A percentile compares a stretch with the other conserved stretches of the same genome.
Evolutionary conservation across 768 basidiomycete species (phyloP).

Genomic region (Russula foetens): DNA sequence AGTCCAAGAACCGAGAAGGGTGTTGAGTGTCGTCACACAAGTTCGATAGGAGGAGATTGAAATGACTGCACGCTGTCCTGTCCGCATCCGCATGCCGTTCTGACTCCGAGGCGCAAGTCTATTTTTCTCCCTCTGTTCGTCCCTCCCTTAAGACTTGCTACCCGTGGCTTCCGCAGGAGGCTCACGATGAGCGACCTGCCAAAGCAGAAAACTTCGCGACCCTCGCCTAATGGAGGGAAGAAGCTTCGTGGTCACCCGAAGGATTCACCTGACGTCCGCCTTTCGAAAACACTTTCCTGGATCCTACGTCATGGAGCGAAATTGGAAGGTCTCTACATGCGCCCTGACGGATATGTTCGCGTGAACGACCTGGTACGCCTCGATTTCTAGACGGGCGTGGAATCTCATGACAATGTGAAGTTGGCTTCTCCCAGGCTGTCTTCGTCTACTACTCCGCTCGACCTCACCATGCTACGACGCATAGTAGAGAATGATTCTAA

Average conservation of each 20-base stretch:
- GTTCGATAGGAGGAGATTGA: neutral
- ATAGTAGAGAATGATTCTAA: constrained; percentile 66
- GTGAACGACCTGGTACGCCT: constrained; percentile 76
- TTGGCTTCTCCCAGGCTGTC: constrained; percentile 57
- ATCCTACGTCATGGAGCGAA: constrained; percentile 86
- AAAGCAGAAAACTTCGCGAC: constrained; percentile 6
- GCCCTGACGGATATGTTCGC: constrained; percentile 78
- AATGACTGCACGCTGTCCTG: no score
- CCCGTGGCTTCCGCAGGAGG: neutral
- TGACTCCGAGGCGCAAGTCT: neutral
- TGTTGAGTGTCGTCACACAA: neutral
- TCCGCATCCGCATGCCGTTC: neutral
- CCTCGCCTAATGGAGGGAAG: constrained; percentile 28
- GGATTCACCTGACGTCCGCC: constrained; percentile 58
- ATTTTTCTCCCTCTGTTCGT: neutral
- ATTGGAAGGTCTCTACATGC: constrained; percentile 64
- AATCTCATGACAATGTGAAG: constrained; percentile 33
- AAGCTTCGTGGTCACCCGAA: constrained; percentile 45
- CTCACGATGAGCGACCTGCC: neutral
- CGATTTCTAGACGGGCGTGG: neutral
- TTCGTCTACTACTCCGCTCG: constrained; percentile 36
- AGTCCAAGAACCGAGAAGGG: neutral
- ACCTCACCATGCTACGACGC: constrained; percentile 44
- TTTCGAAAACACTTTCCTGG: constrained; percentile 87
- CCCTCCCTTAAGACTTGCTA: no score